Conservation (phyloP, 164 flowering plant species). For the Berberis thunbergii region DNA sequence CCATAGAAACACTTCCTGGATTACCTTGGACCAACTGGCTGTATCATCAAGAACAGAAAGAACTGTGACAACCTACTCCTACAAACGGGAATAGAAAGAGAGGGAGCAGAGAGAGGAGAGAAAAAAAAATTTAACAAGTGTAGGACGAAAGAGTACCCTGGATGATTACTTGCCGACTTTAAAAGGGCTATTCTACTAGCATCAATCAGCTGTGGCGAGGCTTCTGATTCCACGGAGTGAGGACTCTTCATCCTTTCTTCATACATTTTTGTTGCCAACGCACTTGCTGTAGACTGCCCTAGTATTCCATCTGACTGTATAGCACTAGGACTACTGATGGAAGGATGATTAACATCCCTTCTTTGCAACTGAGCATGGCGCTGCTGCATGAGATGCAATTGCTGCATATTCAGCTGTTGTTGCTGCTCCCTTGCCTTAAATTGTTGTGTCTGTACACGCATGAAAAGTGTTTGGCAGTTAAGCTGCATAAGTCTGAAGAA, state of each 20-base stretch:
- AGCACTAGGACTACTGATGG: conserved; percentile 51
- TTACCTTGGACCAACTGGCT: conserved; percentile 76
- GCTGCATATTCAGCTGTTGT: conserved; percentile 75
- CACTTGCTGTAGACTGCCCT: conserved; percentile 71
- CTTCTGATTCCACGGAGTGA: conserved; percentile 58
- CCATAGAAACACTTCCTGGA: conserved; percentile 57
- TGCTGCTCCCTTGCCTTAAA: conserved; percentile 59
- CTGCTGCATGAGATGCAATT: conserved; percentile 69
- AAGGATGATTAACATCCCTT: conserved; percentile 59
- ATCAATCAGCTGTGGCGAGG: conserved; percentile 65
- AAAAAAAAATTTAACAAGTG: not conserved
- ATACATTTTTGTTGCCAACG: conserved; percentile 67
- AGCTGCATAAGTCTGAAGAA: not conserved
- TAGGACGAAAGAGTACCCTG: conserved; percentile 38
- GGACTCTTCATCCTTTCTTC: conserved; percentile 72
- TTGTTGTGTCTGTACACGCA: conserved; percentile 44
- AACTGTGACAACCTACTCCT: not conserved
- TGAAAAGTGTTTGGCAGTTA: not conserved
- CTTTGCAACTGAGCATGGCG: conserved; percentile 57
- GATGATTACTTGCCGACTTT: conserved; percentile 61
- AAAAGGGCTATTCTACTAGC: conserved; percentile 74
- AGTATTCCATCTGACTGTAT: conserved; percentile 61
- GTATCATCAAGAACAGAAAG: conserved; percentile 25
- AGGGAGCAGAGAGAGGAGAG: not conserved
- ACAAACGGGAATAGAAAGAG: not conserved